A percentile compares a stretch with the other conserved stretches of the same genome.
Conservation (phyloP, 2,329 filamentous ascomycete species). For the Balansia obtecta region DNA sequence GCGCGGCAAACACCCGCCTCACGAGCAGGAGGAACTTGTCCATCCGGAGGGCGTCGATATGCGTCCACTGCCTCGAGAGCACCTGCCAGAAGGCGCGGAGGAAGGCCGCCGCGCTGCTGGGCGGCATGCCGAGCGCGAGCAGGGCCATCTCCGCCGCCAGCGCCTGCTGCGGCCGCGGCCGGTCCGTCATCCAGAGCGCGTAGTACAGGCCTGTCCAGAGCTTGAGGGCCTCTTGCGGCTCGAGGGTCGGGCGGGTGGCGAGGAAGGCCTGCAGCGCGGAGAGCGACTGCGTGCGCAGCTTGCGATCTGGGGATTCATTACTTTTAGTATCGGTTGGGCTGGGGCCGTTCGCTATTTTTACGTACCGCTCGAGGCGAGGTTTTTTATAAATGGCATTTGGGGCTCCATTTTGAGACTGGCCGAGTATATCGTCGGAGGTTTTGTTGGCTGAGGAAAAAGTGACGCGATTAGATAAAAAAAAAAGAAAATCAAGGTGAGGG, state of each 20-base stretch:
- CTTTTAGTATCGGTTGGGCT: too few species aligned
- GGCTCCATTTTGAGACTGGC: conserved; percentile 17
- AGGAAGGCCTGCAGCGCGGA: conserved; percentile 69
- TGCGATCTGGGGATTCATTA: too few species aligned
- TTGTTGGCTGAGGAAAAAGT: too few species aligned
- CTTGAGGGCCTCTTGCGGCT: conserved; percentile 64
- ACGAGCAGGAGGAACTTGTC: conserved; percentile 90
- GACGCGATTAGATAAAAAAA: too few species aligned
- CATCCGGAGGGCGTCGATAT: conserved; percentile 64
- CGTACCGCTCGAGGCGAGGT: conserved; percentile 76
- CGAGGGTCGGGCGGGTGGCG: conserved; percentile 36
- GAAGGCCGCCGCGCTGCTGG: conserved; percentile 30
- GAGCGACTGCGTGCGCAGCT: conserved; percentile 65
- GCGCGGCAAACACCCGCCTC: conserved; percentile 63
- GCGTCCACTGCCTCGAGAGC: conserved; percentile 58
- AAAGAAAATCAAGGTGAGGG: too few species aligned
- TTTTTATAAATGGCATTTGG: conserved; percentile 64
- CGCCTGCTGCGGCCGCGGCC: conserved; percentile 72
- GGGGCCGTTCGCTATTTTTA: too few species aligned
- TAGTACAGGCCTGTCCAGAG: conserved; percentile 94
- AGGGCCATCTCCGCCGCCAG: conserved; percentile 67
- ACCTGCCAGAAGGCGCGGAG: conserved; percentile 60
- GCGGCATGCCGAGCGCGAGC: conserved; percentile 46
- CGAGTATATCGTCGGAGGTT: too few species aligned
- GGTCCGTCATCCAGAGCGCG: conserved; percentile 88